Evolutionary conservation across 2,329 filamentous ascomycete species (phyloP).

Genomic region (Ophiostoma ulmi): DNA sequence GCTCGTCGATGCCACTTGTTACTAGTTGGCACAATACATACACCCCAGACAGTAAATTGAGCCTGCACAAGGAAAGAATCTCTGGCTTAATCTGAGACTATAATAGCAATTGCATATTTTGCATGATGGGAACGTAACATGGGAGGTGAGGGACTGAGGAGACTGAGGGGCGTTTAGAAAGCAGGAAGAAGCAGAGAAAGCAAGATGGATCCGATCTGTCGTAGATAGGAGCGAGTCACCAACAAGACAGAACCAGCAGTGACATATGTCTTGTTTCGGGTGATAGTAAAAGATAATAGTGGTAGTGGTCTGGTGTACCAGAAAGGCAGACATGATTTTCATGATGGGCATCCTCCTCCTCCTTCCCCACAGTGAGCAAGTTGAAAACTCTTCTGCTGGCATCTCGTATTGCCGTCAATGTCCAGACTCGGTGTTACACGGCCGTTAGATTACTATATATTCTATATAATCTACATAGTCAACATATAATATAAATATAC

Average conservation of each 20-base stretch:
- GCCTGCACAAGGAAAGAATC: background rate
- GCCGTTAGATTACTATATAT: background rate
- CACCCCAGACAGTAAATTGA: background rate
- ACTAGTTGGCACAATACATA: background rate
- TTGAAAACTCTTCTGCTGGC: constrained; percentile 8
- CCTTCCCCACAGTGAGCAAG: constrained; percentile 9
- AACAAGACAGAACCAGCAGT: background rate
- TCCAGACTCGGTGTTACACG: background rate
- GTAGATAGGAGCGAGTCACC: constrained; percentile 10
- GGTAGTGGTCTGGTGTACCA: background rate
- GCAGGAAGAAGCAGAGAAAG: background rate
- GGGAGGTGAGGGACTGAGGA: background rate
- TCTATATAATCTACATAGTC: no score
- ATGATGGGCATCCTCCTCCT: background rate
- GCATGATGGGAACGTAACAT: background rate
- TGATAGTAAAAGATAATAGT: background rate
- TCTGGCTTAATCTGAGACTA: background rate
- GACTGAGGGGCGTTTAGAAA: background rate
- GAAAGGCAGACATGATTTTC: background rate
- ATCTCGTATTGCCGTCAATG: background rate
- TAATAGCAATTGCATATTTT: background rate
- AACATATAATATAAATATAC: background rate
- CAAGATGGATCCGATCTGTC: constrained; percentile 1
- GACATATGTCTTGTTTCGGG: constrained; percentile 5
- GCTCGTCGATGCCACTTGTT: background rate